Evolutionary conservation across 352 stramenopile species (phyloP).

Genomic region (Globisporangium parvum): DNA sequence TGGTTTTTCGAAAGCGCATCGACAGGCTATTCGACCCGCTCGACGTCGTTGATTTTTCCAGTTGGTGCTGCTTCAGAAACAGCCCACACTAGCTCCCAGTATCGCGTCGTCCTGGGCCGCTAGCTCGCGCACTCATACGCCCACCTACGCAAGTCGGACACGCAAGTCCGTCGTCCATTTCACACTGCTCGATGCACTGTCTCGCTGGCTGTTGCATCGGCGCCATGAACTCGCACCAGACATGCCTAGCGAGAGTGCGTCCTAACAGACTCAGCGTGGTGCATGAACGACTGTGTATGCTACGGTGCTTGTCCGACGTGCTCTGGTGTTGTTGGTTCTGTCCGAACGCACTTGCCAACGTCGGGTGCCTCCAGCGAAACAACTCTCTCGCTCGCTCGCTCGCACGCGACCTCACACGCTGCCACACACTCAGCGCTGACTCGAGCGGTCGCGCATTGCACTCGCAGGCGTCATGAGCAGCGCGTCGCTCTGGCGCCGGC

Average conservation of each 20-base stretch:
- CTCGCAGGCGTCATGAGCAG: conserved; percentile 3
- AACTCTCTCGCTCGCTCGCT: neutral
- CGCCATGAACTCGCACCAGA: too few species aligned
- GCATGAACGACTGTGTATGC: too few species aligned
- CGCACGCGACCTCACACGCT: neutral
- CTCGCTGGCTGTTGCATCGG: too few species aligned
- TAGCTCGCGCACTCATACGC: neutral
- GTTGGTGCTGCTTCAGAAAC: neutral
- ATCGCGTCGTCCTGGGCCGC: neutral
- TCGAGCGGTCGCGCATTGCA: conserved; percentile 29
- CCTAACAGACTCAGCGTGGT: too few species aligned
- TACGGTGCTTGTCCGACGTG: too few species aligned
- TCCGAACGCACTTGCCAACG: too few species aligned
- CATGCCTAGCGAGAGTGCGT: too few species aligned
- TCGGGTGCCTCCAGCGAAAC: too few species aligned
- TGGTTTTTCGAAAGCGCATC: neutral
- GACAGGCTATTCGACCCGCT: neutral
- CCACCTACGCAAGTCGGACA: neutral
- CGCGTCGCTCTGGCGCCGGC: conserved; percentile 5
- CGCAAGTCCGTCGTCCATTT: neutral
- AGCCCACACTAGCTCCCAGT: neutral
- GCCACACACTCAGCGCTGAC: conserved; percentile 13
- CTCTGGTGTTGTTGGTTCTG: too few species aligned
- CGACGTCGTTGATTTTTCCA: neutral
- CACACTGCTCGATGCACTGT: too few species aligned